These are phyloP conservation scores for Achaetomiella virescens DNA, from an alignment of 495 filamentous ascomycete genomes.

Conservation along the genomic window DNA sequence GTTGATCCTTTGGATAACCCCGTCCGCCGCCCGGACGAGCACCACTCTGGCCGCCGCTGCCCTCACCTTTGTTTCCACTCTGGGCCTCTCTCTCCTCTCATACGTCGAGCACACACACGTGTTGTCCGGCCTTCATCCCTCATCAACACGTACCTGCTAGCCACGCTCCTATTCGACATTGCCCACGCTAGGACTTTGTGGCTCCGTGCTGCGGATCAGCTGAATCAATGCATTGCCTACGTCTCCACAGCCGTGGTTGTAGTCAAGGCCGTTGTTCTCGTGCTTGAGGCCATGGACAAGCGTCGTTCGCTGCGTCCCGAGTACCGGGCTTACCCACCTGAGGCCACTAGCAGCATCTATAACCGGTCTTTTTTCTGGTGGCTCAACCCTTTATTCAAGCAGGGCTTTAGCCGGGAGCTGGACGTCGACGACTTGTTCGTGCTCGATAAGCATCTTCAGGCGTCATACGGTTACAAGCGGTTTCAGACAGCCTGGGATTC, in stretches of 20 bases:
- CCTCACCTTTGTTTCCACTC: conserved; percentile 33
- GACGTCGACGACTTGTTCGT: conserved; percentile 28
- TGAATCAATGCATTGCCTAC: conserved; percentile 8
- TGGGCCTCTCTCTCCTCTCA: conserved; percentile 34
- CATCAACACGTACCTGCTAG: conserved; percentile 50
- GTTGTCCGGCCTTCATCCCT: conserved; percentile 46
- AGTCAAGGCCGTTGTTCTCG: conserved; percentile 33
- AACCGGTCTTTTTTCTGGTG: conserved; percentile 36
- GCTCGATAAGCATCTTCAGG: conserved; percentile 45
- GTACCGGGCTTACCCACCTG: conserved; percentile 30
- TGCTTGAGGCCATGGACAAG: conserved; percentile 51
- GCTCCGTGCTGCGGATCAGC: conserved; percentile 19
- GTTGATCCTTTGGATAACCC: conserved; percentile 43
- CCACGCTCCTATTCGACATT: conserved; percentile 51
- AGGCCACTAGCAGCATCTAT: conserved; percentile 31
- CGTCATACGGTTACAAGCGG: conserved; percentile 31
- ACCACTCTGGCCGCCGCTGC: conserved; percentile 45
- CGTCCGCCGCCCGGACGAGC: conserved; percentile 31
- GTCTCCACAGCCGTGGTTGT: conserved; percentile 19
- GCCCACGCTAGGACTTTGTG: conserved; percentile 40
- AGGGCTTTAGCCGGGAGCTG: conserved; percentile 28
- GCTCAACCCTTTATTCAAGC: conserved; percentile 34
- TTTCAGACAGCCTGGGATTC: conserved; percentile 31
- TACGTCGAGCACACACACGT: conserved; percentile 35
- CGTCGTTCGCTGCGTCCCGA: conserved; percentile 38